These are phyloP conservation scores for Diaporthe sp. DNA, from an alignment of 2,329 filamentous ascomycete genomes.

Conservation along the genomic window DNA sequence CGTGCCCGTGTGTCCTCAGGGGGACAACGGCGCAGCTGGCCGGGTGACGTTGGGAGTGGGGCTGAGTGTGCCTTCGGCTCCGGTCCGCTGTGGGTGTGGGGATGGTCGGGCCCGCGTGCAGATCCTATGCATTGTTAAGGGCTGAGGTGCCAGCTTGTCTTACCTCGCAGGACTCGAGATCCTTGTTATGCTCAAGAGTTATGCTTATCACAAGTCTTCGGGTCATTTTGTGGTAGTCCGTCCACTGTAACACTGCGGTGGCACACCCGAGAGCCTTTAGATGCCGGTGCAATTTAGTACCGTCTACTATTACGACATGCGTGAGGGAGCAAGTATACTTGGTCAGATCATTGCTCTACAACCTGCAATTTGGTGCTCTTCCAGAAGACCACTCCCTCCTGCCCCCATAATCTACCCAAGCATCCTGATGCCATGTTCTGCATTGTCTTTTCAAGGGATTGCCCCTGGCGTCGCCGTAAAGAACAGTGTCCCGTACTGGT, in stretches of 20 bases:
- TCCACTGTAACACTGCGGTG: not conserved
- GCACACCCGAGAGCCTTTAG: not conserved
- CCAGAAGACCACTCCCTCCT: not conserved
- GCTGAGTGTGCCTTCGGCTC: conserved; percentile 19
- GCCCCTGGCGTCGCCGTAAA: not conserved
- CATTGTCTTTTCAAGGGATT: not conserved
- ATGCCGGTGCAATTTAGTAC: not conserved
- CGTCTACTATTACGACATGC: not conserved
- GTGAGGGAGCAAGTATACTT: not conserved
- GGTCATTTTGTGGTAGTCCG: conserved; percentile 17
- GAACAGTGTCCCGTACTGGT: not conserved
- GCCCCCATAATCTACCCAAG: too few species aligned
- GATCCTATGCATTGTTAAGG: conserved; percentile 3
- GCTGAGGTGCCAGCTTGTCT: conserved; percentile 2
- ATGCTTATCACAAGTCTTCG: conserved; percentile 21
- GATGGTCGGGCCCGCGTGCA: conserved; percentile 28
- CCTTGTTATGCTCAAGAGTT: conserved; percentile 7
- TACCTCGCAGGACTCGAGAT: not conserved
- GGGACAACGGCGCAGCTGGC: conserved; percentile 11
- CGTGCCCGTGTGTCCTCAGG: not conserved
- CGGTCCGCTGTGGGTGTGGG: conserved; percentile 22
- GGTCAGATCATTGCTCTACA: not conserved
- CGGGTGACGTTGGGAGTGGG: conserved; percentile 25
- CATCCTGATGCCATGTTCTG: not conserved
- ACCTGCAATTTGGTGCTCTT: not conserved